Conservation (phyloP, 1,139 yeast genomes). For the Barnettozyma hawaiiensis region DNA sequence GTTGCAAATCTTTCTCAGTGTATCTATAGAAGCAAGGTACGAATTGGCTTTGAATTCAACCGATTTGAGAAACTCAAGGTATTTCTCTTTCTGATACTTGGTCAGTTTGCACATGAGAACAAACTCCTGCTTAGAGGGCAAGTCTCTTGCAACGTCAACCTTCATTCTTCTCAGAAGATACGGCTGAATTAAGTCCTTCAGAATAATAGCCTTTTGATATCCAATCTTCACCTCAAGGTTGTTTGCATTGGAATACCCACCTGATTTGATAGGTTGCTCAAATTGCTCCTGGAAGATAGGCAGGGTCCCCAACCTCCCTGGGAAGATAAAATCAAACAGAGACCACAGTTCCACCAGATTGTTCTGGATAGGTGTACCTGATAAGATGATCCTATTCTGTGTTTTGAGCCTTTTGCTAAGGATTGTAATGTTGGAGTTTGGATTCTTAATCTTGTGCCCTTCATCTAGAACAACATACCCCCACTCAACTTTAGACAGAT, state of each 20-base stretch:
- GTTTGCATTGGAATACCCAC: conserved; percentile 98
- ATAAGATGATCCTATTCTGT: conserved; percentile 73
- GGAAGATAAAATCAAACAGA: conserved; percentile 88
- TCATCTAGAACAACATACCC: conserved; percentile 90
- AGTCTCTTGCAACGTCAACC: conserved; percentile 92
- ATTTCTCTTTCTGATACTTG: conserved; percentile 63
- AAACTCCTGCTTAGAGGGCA: conserved; percentile 91
- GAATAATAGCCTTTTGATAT: conserved; percentile 88
- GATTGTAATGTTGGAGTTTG: conserved; percentile 83
- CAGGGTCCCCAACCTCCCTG: conserved; percentile 88
- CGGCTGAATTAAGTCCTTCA: conserved; percentile 85
- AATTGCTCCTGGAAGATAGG: conserved; percentile 94
- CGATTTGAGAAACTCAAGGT: conserved; percentile 66
- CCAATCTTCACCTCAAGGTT: conserved; percentile 96
- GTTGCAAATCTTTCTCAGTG: conserved; percentile 85
- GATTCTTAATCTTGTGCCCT: conserved; percentile 95
- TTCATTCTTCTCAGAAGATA: conserved; percentile 82
- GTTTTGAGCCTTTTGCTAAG: conserved; percentile 81
- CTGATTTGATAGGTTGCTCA: conserved; percentile 87
- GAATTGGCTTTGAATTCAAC: conserved; percentile 72
- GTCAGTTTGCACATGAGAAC: conserved; percentile 89
- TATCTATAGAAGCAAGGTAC: conserved; percentile 88
- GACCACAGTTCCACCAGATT: conserved; percentile 92
- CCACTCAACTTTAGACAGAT: conserved; percentile 71
- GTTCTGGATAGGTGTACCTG: conserved; percentile 96